Percentiles rank a stretch among this genome's conserved stretches.
Evolutionary conservation across 352 stramenopile genomes (phyloP).

Genomic region (Saprolegnia diclina): DNA sequence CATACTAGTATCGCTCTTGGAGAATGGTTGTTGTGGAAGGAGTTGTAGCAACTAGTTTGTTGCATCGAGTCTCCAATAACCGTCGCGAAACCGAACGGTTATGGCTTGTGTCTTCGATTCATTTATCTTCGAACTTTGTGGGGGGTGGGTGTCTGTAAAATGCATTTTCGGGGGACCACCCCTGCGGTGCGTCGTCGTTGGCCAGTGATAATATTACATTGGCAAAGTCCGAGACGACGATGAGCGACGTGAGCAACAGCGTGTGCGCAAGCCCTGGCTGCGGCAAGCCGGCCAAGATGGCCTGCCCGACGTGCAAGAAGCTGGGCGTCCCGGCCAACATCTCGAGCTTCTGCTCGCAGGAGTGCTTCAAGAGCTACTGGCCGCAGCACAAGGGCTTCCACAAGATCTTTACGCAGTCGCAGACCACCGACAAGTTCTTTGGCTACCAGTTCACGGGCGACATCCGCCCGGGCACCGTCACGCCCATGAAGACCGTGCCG

Average conservation of each 20-base stretch:
- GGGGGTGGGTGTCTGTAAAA: too few relatives aligned
- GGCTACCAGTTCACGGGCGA: slow-evolving; percentile 79
- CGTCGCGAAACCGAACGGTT: too few relatives aligned
- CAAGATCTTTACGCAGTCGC: slow-evolving; percentile 89
- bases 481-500: slow-evolving; percentile 65
- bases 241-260: not conserved
- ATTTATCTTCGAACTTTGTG: too few relatives aligned
- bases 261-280: slow-evolving; percentile 68
- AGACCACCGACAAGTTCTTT: slow-evolving; percentile 47
- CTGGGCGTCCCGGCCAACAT: slow-evolving; percentile 77
- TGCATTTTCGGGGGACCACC: too few relatives aligned
- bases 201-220: not conserved
- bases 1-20: too few relatives aligned
- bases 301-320: slow-evolving; percentile 90
- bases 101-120: too few relatives aligned
- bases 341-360: slow-evolving; percentile 90
- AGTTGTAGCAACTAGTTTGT: too few relatives aligned
- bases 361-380: slow-evolving; percentile 97
- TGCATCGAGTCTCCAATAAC: too few relatives aligned
- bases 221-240: not conserved
- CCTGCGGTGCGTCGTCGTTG: not conserved
- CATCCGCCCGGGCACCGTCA: slow-evolving; percentile 78
- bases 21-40: too few relatives aligned
- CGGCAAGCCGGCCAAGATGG: slow-evolving; percentile 74
- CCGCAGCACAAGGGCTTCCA: slow-evolving; percentile 94